Conservation (phyloP, 768 basidiomycete species). For the Termitomyces sp. region DNA sequence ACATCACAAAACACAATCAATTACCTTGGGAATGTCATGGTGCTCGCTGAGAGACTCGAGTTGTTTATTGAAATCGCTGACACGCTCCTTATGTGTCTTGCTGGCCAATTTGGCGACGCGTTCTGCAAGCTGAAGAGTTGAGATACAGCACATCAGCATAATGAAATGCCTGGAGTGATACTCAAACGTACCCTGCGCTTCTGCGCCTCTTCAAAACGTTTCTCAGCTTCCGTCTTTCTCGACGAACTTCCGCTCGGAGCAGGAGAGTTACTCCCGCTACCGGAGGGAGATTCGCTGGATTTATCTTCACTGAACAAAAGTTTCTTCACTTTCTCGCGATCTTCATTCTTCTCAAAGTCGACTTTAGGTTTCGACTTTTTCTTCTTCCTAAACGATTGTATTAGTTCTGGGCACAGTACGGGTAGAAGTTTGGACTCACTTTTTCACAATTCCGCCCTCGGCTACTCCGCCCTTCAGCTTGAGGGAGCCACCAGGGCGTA, state of each 20-base stretch:
- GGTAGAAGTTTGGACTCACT: conserved; percentile 41
- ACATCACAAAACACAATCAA: conserved; percentile 12
- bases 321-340: conserved; percentile 48
- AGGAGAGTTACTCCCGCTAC: conserved; percentile 59
- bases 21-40: conserved; percentile 90
- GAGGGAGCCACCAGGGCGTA: conserved; percentile 82
- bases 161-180: background rate
- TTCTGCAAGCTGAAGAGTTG: conserved; percentile 52
- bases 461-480: conserved; percentile 82
- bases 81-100: conserved; percentile 92
- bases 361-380: conserved; percentile 69
- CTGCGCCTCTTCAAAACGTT: conserved; percentile 85
- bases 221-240: conserved; percentile 82
- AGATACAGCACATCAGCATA: conserved; percentile 3
- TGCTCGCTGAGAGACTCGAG: conserved; percentile 87
- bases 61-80: conserved; percentile 84
- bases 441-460: conserved; percentile 80
- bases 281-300: conserved; percentile 39
- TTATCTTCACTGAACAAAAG: conserved; percentile 44
- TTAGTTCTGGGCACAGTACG: conserved; percentile 9
- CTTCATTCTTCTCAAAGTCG: conserved; percentile 43
- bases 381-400: conserved; percentile 64
- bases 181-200: conserved; percentile 57
- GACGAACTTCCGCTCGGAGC: conserved; percentile 44
- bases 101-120: conserved; percentile 72